Base-by-base conservation (phyloP, 1,139 yeast species). In the Arxiozyma slooffiae region DNA sequence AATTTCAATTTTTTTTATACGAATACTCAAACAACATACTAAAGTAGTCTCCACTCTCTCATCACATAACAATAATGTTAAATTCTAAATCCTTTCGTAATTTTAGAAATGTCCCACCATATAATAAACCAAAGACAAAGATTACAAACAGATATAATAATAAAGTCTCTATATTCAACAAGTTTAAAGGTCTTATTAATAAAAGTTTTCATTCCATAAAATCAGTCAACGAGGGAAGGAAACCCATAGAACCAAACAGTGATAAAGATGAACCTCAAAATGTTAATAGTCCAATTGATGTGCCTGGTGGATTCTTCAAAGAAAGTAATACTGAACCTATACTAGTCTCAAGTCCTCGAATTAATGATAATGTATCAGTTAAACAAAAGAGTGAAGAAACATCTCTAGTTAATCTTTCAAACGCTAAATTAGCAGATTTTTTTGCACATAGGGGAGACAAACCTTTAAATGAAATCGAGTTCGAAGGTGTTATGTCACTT, bases 401-500 rank as follows among this genome's bases (percentile, higher is more conserved):
- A 2, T 40, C 41, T 17, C 22, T 40, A 43, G 55, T 56, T 1
- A 56, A 56, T 20, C 44, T 50, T 4, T 59, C 63, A 1, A 61
- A 61, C 49, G 61, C 62, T 2, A 75, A 79, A 30, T 71, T 89
- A 51, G 83, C 90, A 7, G 79, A 76, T 41, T 89, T 89, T 62
- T 89, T 89, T 66, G 75, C 76, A 38, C 72, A 71, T 40, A 88
- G 86, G 62, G 96, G 96, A n/a, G 79, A 81, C 53, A 70, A 70
- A 18, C 90, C 94, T 9, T 71, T 89, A 53, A 75, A 82, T 11
- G 89, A 83, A 18, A 73, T 88, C 47, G 97, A 90, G 66, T 77
- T 82, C 56, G 95, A 84, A 62, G 96, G 96, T 4, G 95, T 89
- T 0, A 67, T 85, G 61, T 78, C 95, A 1, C 60, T 82, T 24